phyloP scores from a whole-genome alignment of 306 rosid species.

The Acacia melanoxylon region DNA sequence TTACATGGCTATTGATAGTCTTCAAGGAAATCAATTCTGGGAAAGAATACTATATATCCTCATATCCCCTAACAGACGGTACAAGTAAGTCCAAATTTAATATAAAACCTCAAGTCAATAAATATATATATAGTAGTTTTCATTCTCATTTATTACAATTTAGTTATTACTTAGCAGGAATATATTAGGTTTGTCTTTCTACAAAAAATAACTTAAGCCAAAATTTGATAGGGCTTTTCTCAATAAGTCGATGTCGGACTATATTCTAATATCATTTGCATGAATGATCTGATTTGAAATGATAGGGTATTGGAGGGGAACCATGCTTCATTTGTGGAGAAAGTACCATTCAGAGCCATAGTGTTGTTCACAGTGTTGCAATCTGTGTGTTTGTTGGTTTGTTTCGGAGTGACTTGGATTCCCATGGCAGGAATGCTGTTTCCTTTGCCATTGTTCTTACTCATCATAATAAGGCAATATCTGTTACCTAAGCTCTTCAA shows the following conservation, averaged over 20 bases:
- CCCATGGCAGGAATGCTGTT: slow-evolving; percentile 70
- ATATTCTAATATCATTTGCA: too few relatives aligned
- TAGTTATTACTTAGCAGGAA: too few relatives aligned
- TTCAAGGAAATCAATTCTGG: slow-evolving; percentile 93
- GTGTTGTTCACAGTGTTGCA: slow-evolving; percentile 57
- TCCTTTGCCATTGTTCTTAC: slow-evolving; percentile 64
- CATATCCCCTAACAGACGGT: slow-evolving; percentile 59
- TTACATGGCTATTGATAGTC: slow-evolving; percentile 93
- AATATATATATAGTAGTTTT: too few relatives aligned
- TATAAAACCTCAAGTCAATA: too few relatives aligned
- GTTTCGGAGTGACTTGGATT: slow-evolving; percentile 47
- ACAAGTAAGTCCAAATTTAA: slow-evolving; percentile 53
- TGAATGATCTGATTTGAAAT: background rate
- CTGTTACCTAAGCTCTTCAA: slow-evolving; percentile 56
- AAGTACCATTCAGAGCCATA: slow-evolving; percentile 53
- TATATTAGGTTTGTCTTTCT: too few relatives aligned
- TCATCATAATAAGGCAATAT: slow-evolving; percentile 49
- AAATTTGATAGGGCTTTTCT: too few relatives aligned
- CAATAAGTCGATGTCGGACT: too few relatives aligned
- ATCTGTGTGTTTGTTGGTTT: slow-evolving; percentile 46
- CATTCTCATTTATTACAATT: background rate
- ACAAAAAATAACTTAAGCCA: too few relatives aligned
- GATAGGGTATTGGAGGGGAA: slow-evolving; percentile 5
- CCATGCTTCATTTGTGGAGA: slow-evolving; percentile 66
- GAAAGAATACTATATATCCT: slow-evolving; percentile 72